phyloP scores from a whole-genome alignment of 192 early-diverging fungal genomes.

The Coemansia sp. region DNA sequence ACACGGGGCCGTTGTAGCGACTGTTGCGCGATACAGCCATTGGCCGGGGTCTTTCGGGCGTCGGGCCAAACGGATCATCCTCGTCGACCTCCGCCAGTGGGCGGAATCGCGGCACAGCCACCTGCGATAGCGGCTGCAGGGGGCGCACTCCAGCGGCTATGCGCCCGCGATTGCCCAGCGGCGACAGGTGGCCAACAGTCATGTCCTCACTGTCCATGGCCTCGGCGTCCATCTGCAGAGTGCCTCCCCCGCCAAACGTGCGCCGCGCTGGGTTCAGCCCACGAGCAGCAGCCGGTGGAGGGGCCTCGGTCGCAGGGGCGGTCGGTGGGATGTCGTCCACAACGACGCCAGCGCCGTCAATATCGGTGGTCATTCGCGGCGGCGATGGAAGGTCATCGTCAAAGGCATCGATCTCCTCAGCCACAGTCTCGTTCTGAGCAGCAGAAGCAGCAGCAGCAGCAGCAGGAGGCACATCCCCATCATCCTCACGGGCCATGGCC shows the following conservation, averaged over 20 bases:
- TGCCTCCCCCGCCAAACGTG: conserved; percentile 26
- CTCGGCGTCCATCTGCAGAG: conserved; percentile 26
- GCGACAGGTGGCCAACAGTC: conserved; percentile 52
- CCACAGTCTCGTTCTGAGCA: not conserved
- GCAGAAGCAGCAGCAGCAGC: not conserved
- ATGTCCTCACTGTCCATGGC: conserved; percentile 42
- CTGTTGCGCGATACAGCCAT: conserved; percentile 1
- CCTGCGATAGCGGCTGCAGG: conserved; percentile 1
- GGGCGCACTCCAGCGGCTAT: conserved; percentile 2
- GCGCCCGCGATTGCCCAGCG: conserved; percentile 35
- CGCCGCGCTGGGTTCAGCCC: conserved; percentile 16
- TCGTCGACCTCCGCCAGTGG: conserved; percentile 24
- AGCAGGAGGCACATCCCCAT: not conserved
- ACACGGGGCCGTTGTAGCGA: conserved; percentile 1
- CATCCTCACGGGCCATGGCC: conserved; percentile 7
- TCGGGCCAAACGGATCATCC: conserved; percentile 48
- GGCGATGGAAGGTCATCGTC: conserved; percentile 45
- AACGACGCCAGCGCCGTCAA: conserved; percentile 26
- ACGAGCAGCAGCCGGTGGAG: not conserved
- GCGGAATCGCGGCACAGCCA: conserved; percentile 14
- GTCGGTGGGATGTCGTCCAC: conserved; percentile 2
- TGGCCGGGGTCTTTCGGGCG: conserved; percentile 11
- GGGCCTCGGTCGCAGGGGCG: not conserved
- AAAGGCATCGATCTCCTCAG: conserved; percentile 15
- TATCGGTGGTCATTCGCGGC: conserved; percentile 24